phyloP scores from a whole-genome alignment of 768 basidiomycete species.

The Tephrocybe sp. region DNA sequence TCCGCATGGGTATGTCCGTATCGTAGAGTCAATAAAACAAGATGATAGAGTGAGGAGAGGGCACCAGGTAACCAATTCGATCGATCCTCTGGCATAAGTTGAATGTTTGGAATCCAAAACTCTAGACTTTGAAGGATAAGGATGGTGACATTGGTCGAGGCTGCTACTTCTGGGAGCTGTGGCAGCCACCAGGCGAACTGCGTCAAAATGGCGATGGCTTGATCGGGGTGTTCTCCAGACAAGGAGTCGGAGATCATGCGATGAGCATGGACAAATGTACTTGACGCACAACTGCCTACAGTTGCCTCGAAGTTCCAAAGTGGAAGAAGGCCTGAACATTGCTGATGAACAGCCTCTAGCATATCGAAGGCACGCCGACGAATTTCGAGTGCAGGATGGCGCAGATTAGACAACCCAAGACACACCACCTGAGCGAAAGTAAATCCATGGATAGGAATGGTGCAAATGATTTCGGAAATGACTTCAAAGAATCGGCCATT shows the following conservation, averaged over 20 bases:
- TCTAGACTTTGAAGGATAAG: conserved; percentile 77
- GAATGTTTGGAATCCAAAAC: conserved; percentile 79
- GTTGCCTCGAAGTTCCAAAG: conserved; percentile 74
- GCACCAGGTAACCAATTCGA: conserved; percentile 56
- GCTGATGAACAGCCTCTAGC: conserved; percentile 69
- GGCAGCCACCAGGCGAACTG: conserved; percentile 76
- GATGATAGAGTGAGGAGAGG: conserved; percentile 67
- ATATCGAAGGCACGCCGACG: conserved; percentile 78
- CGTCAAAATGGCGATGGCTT: conserved; percentile 60
- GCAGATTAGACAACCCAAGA: conserved; percentile 81
- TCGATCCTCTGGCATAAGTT: conserved; percentile 61
- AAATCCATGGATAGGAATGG: conserved; percentile 52
- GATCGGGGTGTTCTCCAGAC: conserved; percentile 70
- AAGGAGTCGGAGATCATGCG: conserved; percentile 74
- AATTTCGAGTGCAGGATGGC: conserved; percentile 60
- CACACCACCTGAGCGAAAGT: conserved; percentile 73
- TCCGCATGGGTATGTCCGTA: conserved; percentile 74
- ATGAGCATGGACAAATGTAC: conserved; percentile 80
- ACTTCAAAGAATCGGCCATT: conserved; percentile 75
- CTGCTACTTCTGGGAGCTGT: conserved; percentile 49
- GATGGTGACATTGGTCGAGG: conserved; percentile 44
- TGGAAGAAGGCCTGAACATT: conserved; percentile 60
- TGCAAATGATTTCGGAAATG: conserved; percentile 66
- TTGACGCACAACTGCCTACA: conserved; percentile 67
- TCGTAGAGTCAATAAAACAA: conserved; percentile 79